Base-by-base conservation (phyloP, 2,329 filamentous ascomycete species). In the Thermoascus crustaceus region DNA sequence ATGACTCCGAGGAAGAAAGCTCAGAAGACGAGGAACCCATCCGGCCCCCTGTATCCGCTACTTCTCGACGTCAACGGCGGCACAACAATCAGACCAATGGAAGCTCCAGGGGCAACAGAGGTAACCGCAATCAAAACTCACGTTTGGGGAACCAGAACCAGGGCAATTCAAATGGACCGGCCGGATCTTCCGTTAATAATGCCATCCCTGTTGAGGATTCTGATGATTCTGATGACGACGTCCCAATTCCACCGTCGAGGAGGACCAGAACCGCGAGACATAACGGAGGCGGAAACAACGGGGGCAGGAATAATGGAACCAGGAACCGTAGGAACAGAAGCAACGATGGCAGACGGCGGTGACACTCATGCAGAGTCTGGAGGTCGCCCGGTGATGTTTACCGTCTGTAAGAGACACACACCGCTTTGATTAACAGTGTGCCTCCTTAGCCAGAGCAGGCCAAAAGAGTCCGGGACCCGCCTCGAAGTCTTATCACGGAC, bases 181-280 rank as follows among this genome's bases (percentile, higher is more conserved):
- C 10, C 26, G 50, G 51, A 13, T 45, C 46, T n/a, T 48, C 50
- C 24, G 39, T 31, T 3, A 30, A 16, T 14, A 45, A 49, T 37
- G 50, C 51, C 10, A 54, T 57, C 20, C 35, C 33, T 23, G n/a
- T 53, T 5, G 48, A 54, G 11, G 48, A n/a, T n/a, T n/a, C n/a
- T n/a, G n/a, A 51, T 34, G 52, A 55, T 20, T 55, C 52, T 17
- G 55, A 58, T 21, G 52, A 56, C 34, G 50, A 43, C 2, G 40
- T 21, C 10, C 50, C 49, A 11, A 43, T 52, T 27, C 39, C 37
- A 31, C 45, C 47, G 22, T 41, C 41, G 9, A 50, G 47, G 33
- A 47, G 49, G 43, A 33, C 37, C 30, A 41, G 49, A 32, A 41
- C 30, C 26, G 43, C 43, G 30, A 41, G 42, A 22, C 42, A 39